These are phyloP conservation scores for Fennellomyces sp. DNA, from an alignment of 371 early-diverging fungal species.

Conservation along the genomic window DNA sequence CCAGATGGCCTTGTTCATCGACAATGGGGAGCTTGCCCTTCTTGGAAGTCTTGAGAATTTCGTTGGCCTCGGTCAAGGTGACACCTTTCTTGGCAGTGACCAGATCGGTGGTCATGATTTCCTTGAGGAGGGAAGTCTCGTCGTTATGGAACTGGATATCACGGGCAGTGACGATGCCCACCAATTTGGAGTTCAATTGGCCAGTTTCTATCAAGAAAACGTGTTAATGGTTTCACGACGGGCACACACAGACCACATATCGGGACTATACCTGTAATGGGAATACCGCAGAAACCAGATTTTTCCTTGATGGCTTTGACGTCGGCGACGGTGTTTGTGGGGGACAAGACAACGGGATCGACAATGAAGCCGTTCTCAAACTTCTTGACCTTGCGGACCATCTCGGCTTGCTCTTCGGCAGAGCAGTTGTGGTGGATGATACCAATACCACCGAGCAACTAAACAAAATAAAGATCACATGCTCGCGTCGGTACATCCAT, in stretches of 20 bases:
- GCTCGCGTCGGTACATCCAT: neutral
- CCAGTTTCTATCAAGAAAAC: conserved; percentile 68
- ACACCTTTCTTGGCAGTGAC: conserved; percentile 87
- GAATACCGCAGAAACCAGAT: conserved; percentile 96
- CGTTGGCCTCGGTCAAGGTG: conserved; percentile 89
- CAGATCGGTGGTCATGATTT: conserved; percentile 91
- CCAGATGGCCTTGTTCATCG: conserved; percentile 78
- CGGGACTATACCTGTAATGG: conserved; percentile 81
- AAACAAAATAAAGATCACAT: conserved; percentile 5
- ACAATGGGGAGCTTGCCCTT: conserved; percentile 98
- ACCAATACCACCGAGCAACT: conserved; percentile 93
- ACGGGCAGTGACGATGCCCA: conserved; percentile 96
- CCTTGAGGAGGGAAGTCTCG: conserved; percentile 55
- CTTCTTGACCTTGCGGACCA: conserved; percentile 97
- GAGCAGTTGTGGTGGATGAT: conserved; percentile 98
- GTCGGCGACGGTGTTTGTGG: conserved; percentile 84
- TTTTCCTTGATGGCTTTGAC: conserved; percentile 84
- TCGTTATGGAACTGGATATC: conserved; percentile 92
- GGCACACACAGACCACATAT: neutral
- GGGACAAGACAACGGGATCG: conserved; percentile 89
- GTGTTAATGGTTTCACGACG: neutral
- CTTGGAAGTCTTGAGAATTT: conserved; percentile 84
- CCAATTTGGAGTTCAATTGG: conserved; percentile 83
- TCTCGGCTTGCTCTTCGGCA: conserved; percentile 92
- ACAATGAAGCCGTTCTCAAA: conserved; percentile 98